Evolutionary conservation across 176 grass and related monocot genomes (phyloP).

Genomic region (Chloris gayana): DNA sequence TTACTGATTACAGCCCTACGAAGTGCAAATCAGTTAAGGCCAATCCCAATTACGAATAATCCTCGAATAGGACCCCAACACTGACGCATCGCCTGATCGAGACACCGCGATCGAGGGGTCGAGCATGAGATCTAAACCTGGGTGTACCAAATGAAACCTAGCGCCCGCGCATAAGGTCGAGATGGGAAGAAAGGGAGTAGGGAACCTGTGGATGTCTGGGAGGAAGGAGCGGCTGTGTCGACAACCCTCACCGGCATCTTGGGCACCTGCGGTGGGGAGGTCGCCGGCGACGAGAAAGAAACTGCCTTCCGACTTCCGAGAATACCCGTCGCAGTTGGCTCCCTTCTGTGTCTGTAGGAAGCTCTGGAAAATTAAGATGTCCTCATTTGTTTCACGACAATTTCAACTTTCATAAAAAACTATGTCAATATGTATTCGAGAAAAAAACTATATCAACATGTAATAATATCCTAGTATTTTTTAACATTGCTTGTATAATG

Average conservation of each 20-base stretch:
- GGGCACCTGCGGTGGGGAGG: constrained; percentile 1
- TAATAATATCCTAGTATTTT: too few species aligned
- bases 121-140: constrained; percentile 26
- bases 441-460: too few species aligned
- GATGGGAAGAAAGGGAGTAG: neutral
- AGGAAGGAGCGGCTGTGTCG: constrained; percentile 67
- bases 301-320: neutral
- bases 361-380: too few species aligned
- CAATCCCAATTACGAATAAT: neutral
- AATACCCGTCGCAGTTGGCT: neutral
- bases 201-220: constrained; percentile 60
- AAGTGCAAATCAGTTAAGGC: neutral
- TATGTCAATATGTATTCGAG: too few species aligned
- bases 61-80: neutral
- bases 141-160: neutral
- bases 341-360: neutral
- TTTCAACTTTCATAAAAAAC: too few species aligned
- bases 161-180: neutral
- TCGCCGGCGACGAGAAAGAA: constrained; percentile 34
- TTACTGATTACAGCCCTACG: neutral
- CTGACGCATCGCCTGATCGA: neutral
- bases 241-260: constrained; percentile 84
- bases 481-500: too few species aligned
- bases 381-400: too few species aligned
- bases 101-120: neutral